Evolutionary conservation across 1,284 basidiomycete genomes (phyloP).

Genomic region (Tilletia walkeri): DNA sequence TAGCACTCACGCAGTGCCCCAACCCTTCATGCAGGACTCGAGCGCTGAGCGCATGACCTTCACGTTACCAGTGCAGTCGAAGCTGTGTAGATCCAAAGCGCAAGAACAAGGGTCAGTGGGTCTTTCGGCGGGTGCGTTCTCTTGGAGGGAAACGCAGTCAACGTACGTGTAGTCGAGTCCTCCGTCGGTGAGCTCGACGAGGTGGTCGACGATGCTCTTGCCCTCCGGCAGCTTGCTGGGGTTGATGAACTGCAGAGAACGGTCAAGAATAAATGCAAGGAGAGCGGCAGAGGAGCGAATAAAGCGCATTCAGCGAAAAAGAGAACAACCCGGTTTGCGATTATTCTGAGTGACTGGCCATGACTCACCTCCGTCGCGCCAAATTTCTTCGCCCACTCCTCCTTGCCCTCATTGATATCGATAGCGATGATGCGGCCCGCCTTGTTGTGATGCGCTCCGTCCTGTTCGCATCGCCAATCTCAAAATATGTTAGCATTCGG

Average conservation of each 20-base stretch:
- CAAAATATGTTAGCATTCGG: background rate
- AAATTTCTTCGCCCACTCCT: slow-evolving; percentile 79
- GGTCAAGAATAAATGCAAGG: background rate
- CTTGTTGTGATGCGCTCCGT: slow-evolving; percentile 72
- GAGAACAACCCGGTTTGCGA: too few species aligned
- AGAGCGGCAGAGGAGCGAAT: background rate
- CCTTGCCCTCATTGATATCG: slow-evolving; percentile 84
- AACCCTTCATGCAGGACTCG: slow-evolving; percentile 87
- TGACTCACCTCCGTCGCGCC: slow-evolving; percentile 74
- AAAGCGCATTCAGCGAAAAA: too few species aligned
- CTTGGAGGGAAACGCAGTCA: slow-evolving; percentile 73
- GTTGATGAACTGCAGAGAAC: slow-evolving; percentile 71
- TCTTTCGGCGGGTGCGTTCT: too few species aligned
- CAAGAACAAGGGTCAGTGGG: slow-evolving; percentile 90
- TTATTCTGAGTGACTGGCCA: background rate
- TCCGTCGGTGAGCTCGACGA: slow-evolving; percentile 91
- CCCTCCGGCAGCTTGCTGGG: slow-evolving; percentile 69
- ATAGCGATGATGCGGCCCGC: slow-evolving; percentile 87
- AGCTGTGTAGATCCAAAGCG: slow-evolving; percentile 30
- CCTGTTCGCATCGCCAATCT: background rate
- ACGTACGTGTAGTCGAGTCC: slow-evolving; percentile 95
- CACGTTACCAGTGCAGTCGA: slow-evolving; percentile 92
- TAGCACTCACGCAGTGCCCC: background rate
- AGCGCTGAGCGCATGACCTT: slow-evolving; percentile 92
- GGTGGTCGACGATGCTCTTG: slow-evolving; percentile 74